phyloP scores from a whole-genome alignment of 1,139 yeast species.

The Debaryomyces psychrophilus region DNA sequence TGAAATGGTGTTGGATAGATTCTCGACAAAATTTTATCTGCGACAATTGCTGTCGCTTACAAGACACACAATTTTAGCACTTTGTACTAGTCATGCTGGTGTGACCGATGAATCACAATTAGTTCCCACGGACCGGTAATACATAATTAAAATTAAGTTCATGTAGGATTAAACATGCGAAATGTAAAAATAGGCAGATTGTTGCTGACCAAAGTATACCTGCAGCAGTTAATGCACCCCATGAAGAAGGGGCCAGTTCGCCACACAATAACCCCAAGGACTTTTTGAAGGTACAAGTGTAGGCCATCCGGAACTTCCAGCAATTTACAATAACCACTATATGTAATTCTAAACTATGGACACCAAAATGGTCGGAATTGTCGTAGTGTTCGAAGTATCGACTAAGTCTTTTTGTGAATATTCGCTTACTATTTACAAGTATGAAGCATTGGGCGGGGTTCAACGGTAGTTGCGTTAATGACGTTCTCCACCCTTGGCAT shows the following conservation, averaged over 20 bases:
- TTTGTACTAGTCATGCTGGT: neutral
- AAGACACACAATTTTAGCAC: neutral
- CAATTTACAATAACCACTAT: too few relatives aligned
- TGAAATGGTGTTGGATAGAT: neutral
- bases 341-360: too few relatives aligned
- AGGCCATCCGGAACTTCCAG: too few relatives aligned
- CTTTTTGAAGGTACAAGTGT: neutral
- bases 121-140: neutral
- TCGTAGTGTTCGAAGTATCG: too few relatives aligned
- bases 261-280: neutral
- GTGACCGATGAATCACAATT: neutral
- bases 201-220: neutral
- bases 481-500: neutral
- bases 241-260: neutral
- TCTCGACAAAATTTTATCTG: neutral
- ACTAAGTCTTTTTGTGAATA: too few relatives aligned
- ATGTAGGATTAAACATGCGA: neutral
- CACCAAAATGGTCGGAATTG: too few relatives aligned
- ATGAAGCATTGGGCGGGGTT: too few relatives aligned
- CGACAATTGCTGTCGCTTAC: neutral
- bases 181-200: neutral
- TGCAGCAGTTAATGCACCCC: constrained; percentile 1
- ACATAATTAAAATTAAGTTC: neutral
- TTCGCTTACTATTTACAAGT: too few relatives aligned
- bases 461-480: neutral